Evolutionary conservation across 768 basidiomycete genomes (phyloP), one percentile per base, ranked within the genome.

Genomic region (Pisolithus microcarpus): DNA sequence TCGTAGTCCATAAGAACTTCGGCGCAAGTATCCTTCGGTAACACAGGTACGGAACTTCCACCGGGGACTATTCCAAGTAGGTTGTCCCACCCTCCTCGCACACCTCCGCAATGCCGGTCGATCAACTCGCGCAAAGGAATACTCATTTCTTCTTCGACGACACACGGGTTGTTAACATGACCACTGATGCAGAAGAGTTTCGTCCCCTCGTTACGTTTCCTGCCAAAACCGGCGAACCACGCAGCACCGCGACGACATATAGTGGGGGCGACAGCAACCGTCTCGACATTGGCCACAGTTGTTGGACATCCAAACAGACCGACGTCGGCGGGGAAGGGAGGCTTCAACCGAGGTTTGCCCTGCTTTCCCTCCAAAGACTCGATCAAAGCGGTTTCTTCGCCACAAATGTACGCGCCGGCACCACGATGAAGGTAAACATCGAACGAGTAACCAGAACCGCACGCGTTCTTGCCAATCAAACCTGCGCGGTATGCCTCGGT

Each of bases 351-450:
- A 0, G 95, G 95, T 66, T 99, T 99, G 23, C 95, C 95, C 70
- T 97, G 95, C 70, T 99, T 99, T 10, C 95, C 95, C 71, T 98
- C 95, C 47, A 99, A 69, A 58, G 86, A 89, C 74, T 99, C 95
- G 60, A 99, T 99, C 19, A 99, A 75, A 3, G 95, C 95, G 0
- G 95, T 98, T 71, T 99, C 95, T 71, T 99, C 95, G 23, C 95
- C 95, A 63, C 95, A 99, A 56, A 99, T 95, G 72, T 99, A 97
- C 19, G 95, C 95, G 48, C 95, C 95, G 2, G 95, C 95, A 16
- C 95, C 95, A 50, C 95, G 90, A 69, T 99, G 95, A n/a, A 99
- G 70, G 69, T 98, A 97, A 39, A 98, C 91, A 63, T 98, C 95
- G 68, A 99, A 99, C n/a, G 77, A 68, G 72, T 93, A 97, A 4